Evolutionary conservation across 306 rosid genomes (phyloP).

Genomic region (Mucuna pruriens): DNA sequence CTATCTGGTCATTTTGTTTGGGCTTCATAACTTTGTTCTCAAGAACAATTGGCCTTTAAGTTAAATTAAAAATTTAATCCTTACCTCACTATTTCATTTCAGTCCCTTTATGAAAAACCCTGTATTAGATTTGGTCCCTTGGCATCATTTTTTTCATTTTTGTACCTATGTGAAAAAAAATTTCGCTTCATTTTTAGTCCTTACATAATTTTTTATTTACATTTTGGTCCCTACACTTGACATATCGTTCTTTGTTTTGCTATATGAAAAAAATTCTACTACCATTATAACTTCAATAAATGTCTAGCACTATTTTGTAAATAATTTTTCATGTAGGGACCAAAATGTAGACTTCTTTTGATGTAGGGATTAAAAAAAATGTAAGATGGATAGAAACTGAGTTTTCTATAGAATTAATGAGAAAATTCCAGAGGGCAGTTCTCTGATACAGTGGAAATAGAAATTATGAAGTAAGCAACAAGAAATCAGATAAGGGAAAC

Average conservation of each 20-base stretch:
- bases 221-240: not conserved
- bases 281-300: not conserved
- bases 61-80: not conserved
- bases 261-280: not conserved
- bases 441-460: too few relatives aligned
- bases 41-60: not conserved
- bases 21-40: not conserved
- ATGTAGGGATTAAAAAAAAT: not conserved
- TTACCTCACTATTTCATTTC: not conserved
- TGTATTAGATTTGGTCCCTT: too few relatives aligned
- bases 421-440: too few relatives aligned
- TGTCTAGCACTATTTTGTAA: not conserved
- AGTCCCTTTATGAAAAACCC: not conserved
- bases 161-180: too few relatives aligned
- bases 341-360: not conserved
- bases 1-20: not conserved
- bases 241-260: not conserved
- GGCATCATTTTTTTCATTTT: too few relatives aligned
- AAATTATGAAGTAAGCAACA: too few relatives aligned
- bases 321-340: not conserved
- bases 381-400: too few relatives aligned
- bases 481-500: too few relatives aligned
- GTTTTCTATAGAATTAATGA: too few relatives aligned
- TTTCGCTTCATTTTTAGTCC: not conserved
- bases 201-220: not conserved